Percentiles rank a stretch among this genome's conserved stretches.
These are phyloP conservation scores for Xylaria sp. DNA, from an alignment of 2,329 filamentous ascomycete species.

Conservation along the genomic window DNA sequence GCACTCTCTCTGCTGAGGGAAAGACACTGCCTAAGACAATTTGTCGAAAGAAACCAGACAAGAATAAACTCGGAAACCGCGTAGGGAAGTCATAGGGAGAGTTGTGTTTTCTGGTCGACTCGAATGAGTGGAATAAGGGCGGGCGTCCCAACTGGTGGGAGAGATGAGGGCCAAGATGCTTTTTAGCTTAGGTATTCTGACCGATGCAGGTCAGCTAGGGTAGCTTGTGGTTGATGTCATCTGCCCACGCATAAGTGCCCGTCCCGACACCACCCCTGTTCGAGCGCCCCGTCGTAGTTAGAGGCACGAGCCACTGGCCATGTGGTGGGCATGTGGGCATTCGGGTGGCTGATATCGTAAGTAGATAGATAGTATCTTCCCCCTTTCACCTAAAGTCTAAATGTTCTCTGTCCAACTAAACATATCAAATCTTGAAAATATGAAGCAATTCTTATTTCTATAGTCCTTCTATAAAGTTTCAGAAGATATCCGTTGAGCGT, in stretches of 20 bases:
- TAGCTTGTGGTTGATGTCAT: conserved; percentile 41
- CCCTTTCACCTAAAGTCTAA: too few species aligned
- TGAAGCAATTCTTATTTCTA: neutral
- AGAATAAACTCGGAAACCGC: neutral
- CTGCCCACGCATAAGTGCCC: conserved; percentile 10
- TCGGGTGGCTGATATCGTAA: conserved; percentile 18
- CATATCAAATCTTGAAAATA: too few species aligned
- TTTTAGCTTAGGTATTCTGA: conserved; percentile 15
- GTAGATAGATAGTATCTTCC: too few species aligned
- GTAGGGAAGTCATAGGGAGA: conserved; percentile 9
- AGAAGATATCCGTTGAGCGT: neutral
- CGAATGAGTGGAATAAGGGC: conserved; percentile 8
- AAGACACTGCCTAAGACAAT: conserved; percentile 7
- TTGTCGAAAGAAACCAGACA: neutral
- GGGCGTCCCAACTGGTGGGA: conserved; percentile 15
- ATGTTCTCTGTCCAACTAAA: too few species aligned
- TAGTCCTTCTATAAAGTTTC: neutral
- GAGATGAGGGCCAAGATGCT: conserved; percentile 17
- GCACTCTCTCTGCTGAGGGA: conserved; percentile 6
- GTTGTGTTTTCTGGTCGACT: conserved; percentile 24
- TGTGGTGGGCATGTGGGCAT: conserved; percentile 25
- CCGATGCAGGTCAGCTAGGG: conserved; percentile 18
- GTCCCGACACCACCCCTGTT: conserved; percentile 20
- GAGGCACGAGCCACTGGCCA: conserved; percentile 32
- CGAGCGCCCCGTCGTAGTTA: neutral